Conservation (phyloP, 805 yeast species). For the Ogataea nonfermentans region DNA sequence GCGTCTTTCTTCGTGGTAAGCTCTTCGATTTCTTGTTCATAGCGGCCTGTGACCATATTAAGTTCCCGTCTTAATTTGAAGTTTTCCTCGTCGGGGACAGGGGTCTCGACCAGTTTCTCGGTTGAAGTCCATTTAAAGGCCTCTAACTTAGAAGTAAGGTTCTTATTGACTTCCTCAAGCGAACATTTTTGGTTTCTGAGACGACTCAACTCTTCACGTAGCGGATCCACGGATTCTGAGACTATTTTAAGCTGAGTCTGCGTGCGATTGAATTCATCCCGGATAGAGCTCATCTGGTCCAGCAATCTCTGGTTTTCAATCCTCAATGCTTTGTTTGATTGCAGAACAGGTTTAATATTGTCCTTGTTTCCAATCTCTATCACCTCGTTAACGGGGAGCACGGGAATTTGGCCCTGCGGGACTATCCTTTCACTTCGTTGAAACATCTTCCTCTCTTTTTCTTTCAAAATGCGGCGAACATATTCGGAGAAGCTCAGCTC, state of each 20-base stretch:
- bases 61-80: neutral
- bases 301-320: neutral
- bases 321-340: too few relatives aligned
- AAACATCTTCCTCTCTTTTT: slow-evolving; percentile 25
- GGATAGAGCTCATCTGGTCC: neutral
- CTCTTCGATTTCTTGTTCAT: neutral
- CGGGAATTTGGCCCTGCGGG: too few relatives aligned
- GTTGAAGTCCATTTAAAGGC: slow-evolving; percentile 1
- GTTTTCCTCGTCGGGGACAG: neutral
- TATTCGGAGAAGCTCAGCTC: slow-evolving; percentile 61
- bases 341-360: too few relatives aligned
- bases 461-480: slow-evolving; percentile 36
- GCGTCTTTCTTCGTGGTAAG: neutral
- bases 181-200: neutral
- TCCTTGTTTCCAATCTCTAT: too few relatives aligned
- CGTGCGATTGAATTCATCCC: neutral
- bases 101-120: neutral
- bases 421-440: slow-evolving; percentile 1
- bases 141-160: neutral
- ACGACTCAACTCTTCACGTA: slow-evolving; percentile 2
- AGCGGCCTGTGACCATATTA: neutral
- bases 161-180: neutral
- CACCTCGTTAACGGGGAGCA: too few relatives aligned
- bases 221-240: slow-evolving; percentile 1
- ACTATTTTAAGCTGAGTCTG: neutral